Evolutionary conservation across 106 monocot genomes (phyloP), one percentile per base, ranked within the genome.

Genomic region (Allium sativum): DNA sequence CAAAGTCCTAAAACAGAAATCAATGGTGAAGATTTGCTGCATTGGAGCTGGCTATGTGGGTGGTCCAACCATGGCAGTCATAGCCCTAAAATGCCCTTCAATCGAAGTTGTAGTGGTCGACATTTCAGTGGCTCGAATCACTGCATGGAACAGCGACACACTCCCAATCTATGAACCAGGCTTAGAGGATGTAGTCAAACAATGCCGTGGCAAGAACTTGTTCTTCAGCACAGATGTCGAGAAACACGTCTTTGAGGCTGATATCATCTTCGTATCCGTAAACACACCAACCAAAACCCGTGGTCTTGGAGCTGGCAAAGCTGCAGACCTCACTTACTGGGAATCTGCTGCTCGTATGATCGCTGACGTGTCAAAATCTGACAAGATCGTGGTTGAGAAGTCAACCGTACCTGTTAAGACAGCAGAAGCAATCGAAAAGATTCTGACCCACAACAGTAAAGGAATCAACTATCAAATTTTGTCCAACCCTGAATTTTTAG

Each of bases 401-500:
- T 58, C 58, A 11, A 58, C 58, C 10, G 58, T 58, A 6, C 58
- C 58, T 13, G 58, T 58, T 18, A 58, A 58, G 15, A 58, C 58
- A 12, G 58, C 58, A 6, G 58, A 58, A 15, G 58, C 58, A 12
- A 58, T 58, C 0, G 58, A 58, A 40, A 58, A 58, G 58, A 58
- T 58, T 15, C 21, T 58, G 22, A 58, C 58, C 58, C 18, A 56
- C 48, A 75, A 75, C 58, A 79, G 79, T 68, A 84, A 73, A 18
- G 83, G 83, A 8, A 84, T 79, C 45, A 61, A 76, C 61, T 84
- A 66, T 40, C 78, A 84, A 66, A 84, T 84, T 55, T 79, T 84
- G 44, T 84, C 83, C 2, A 84, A 84, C 69, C 83, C 83, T 0
- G 83, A 84, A 48, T 84, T 84, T 60, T 78, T 84, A 4, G 83